Conservation (phyloP, 2,329 filamentous ascomycete genomes). For the Leptoxyphium fumago region DNA sequence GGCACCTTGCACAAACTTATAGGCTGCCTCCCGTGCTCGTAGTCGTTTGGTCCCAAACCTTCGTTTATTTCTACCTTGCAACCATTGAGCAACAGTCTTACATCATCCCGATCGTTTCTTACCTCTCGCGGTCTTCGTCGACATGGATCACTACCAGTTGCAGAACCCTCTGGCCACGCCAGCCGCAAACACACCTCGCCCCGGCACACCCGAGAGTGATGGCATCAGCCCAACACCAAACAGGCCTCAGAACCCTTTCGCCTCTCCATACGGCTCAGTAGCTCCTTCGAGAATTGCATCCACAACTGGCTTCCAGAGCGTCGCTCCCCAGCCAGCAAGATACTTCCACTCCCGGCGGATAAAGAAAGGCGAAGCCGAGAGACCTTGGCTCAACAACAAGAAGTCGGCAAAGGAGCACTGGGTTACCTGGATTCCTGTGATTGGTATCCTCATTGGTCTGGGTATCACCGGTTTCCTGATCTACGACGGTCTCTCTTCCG, state of each 20-base stretch:
- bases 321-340: slow-evolving; percentile 12
- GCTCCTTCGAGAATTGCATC: slow-evolving; percentile 29
- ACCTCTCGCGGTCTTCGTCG: neutral
- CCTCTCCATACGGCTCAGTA: slow-evolving; percentile 28
- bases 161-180: neutral
- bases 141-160: neutral
- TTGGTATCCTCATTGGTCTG: slow-evolving; percentile 56
- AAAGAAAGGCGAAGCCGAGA: slow-evolving; percentile 56
- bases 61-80: neutral
- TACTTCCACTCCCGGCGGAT: slow-evolving; percentile 65
- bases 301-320: slow-evolving; percentile 23
- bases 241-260: slow-evolving; percentile 19
- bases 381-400: slow-evolving; percentile 56
- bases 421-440: slow-evolving; percentile 64
- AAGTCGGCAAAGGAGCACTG: slow-evolving; percentile 70
- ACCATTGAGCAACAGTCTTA: neutral
- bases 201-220: neutral
- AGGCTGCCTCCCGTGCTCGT: neutral
- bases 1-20: no score
- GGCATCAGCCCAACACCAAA: neutral
- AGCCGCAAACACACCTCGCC: neutral
- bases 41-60: neutral
- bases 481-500: slow-evolving; percentile 58
- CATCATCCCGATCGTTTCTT: neutral
- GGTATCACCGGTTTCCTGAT: slow-evolving; percentile 55